Base-by-base conservation (phyloP, 495 filamentous ascomycete genomes). In the Staphylotrichum longicolle region DNA sequence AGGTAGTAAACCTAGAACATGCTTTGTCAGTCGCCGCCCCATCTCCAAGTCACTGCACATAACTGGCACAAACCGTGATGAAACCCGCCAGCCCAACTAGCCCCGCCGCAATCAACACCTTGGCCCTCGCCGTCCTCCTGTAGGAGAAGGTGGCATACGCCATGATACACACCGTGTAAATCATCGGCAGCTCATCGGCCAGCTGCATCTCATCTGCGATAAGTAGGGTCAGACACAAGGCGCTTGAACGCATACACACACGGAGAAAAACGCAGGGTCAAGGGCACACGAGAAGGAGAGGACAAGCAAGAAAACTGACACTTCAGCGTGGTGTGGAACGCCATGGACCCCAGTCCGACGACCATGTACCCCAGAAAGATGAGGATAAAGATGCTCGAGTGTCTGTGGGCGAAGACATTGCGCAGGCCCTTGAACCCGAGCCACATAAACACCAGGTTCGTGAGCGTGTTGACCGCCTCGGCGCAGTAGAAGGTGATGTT, bases 101-200 rank as follows among this genome's bases (percentile, higher is more conserved):
- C n/a, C 71, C 78, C 1, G 82, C 30, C 9, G 78, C 93, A 45
- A 96, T 77, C 55, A 82, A 56, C 5, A 82, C 51, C 7, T 84
- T 80, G 41, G 86, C 77, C n/a, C 58, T 64, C 10, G 68, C 65
- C 5, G 90, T 78, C 61, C 82, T 80, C 5, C 80, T 83, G 74
- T 93, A 89, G 9, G 88, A 86, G 72, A 96, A 94, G 20, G 90
- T 89, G 12, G 91, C 91, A 72, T 88, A 96, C 72, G 80, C 87
- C 59, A 77, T 75, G 88, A 96, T 95, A 65, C 89, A 95, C 7
- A 93, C 95, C 2, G 93, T 96, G 71, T 98, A 98, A 35, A 98
- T 96, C 94, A 98, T 98, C 62, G 88, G 90, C 7, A 97, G 82
- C 75, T 98, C 94, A 68, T 98, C 94, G 40, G 97, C 88, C 14